Evolutionary conservation across 2,329 filamentous ascomycete species (phyloP).

Genomic region (Alternaria postmessia): DNA sequence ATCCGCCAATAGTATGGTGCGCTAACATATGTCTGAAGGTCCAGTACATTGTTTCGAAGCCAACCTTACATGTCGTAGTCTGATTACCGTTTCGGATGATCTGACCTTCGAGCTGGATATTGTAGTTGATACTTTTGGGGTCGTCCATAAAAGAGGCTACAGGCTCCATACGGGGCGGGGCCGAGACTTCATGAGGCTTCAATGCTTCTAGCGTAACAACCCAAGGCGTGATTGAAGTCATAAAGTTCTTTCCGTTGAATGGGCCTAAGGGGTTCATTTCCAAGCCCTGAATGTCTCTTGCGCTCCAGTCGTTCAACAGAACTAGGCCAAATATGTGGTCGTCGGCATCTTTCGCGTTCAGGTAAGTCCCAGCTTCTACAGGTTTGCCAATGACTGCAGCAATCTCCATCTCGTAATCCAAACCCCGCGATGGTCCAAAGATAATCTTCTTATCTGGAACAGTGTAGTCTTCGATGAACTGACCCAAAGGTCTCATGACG

Average conservation of each 20-base stretch:
- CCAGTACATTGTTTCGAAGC: constrained; percentile 55
- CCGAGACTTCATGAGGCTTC: constrained; percentile 40
- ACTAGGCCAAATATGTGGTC: constrained; percentile 70
- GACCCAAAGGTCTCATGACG: constrained; percentile 34
- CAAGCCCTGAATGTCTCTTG: constrained; percentile 68
- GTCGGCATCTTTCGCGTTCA: constrained; percentile 54
- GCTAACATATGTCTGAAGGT: constrained; percentile 57
- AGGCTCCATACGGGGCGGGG: constrained; percentile 30
- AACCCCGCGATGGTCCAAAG: constrained; percentile 50
- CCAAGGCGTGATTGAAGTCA: constrained; percentile 69
- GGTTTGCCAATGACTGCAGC: constrained; percentile 56
- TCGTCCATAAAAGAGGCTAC: constrained; percentile 39
- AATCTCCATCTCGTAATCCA: constrained; percentile 62
- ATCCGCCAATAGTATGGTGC: constrained; percentile 55
- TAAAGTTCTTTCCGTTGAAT: constrained; percentile 68
- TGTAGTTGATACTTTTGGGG: constrained; percentile 32
- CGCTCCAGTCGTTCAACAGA: constrained; percentile 69
- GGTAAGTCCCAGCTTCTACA: constrained; percentile 47
- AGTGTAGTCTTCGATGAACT: constrained; percentile 35
- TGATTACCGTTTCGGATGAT: constrained; percentile 28
- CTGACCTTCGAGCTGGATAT: constrained; percentile 33
- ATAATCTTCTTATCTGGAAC: constrained; percentile 60
- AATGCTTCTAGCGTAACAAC: constrained; percentile 68
- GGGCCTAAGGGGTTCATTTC: constrained; percentile 70
- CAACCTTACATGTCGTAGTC: constrained; percentile 39